Evolutionary conservation across 371 early-diverging fungal genomes (phyloP), one percentile per base, ranked within the genome.

Genomic region (Rhizomucor pusillus): DNA sequence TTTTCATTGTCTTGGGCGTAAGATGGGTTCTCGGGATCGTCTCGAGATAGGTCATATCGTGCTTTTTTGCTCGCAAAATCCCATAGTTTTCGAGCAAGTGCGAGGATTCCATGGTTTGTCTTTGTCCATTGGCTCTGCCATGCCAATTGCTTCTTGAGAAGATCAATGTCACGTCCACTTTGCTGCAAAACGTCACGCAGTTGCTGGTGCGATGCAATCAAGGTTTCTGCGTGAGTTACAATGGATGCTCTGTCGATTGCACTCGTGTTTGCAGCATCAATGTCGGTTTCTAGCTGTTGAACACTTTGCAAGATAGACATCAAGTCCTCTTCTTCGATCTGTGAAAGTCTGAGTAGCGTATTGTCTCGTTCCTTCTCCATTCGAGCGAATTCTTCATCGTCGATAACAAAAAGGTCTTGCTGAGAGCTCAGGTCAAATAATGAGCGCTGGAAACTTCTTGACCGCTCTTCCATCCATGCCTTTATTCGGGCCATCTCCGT

Each of bases 311-410:
- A 50, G 3, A 73, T 36, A 13, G 60, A 62, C 9, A 64, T 16
- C 3, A 78, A 18, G 24, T 75, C 79, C 5, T 75, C 75, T 14
- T 67, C 57, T 59, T 73, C 75, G 35, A 75, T 55, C 29, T 67
- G 67, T 19, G 57, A 34, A 18, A 78, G 47, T 10, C 69, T 59
- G 13, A 54, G 43, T 1, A 60, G 63, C 23, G 68, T 71, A 10
- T 57, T 50, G 25, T 75, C 79, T 3, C 73, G 60, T 43, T 78
- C 79, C 41, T 78, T 78, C 60, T 78, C 79, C 11, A 78, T 41
- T 4, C 69, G 67, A 12, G 54, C 39, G 6, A 75, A 43, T 18
- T 67, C 63, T 1, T 53, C 54, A 11, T 59, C 52, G 7, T 51
- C 43, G 19, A 50, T 43, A 9, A 52, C 56, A 14, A 18, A 25